A percentile compares a stretch with the other conserved stretches of the same genome.
Evolutionary conservation across 768 basidiomycete species (phyloP).

Genomic region (Lentinula boryana): DNA sequence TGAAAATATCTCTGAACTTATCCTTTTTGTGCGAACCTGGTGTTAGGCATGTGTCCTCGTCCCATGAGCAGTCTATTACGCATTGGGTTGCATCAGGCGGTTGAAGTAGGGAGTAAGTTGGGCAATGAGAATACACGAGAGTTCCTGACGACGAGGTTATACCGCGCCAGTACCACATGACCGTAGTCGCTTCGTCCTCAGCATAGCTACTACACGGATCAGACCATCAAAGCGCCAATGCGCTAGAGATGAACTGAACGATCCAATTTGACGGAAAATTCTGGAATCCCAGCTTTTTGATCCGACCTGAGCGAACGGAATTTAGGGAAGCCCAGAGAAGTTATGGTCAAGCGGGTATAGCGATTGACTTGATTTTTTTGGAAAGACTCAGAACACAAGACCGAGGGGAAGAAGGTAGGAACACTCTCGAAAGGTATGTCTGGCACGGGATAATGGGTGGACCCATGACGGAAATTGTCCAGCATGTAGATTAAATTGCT

Average conservation of each 20-base stretch:
- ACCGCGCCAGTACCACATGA: background rate
- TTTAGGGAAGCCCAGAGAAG: no score
- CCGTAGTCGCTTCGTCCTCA: no score
- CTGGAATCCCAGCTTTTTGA: background rate
- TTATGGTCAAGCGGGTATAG: no score
- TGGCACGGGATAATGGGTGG: background rate
- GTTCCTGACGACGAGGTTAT: background rate
- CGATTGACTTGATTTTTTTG: no score
- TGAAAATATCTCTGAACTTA: background rate
- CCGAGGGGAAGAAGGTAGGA: background rate
- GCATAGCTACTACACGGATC: no score
- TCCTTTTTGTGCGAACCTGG: background rate
- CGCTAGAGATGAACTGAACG: no score
- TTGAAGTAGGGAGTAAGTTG: background rate
- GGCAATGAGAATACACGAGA: background rate
- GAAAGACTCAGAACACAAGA: background rate
- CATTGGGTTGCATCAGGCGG: background rate
- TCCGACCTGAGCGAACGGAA: background rate
- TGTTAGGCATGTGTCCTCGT: background rate
- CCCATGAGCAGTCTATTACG: background rate
- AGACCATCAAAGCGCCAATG: no score
- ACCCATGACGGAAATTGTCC: background rate
- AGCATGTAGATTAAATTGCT: background rate
- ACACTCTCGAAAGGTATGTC: no score
- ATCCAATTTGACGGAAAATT: no score